Percentiles rank a stretch among this genome's conserved stretches.
These are phyloP conservation scores for Claviceps digitariae DNA, from an alignment of 2,329 filamentous ascomycete genomes.

Conservation along the genomic window DNA sequence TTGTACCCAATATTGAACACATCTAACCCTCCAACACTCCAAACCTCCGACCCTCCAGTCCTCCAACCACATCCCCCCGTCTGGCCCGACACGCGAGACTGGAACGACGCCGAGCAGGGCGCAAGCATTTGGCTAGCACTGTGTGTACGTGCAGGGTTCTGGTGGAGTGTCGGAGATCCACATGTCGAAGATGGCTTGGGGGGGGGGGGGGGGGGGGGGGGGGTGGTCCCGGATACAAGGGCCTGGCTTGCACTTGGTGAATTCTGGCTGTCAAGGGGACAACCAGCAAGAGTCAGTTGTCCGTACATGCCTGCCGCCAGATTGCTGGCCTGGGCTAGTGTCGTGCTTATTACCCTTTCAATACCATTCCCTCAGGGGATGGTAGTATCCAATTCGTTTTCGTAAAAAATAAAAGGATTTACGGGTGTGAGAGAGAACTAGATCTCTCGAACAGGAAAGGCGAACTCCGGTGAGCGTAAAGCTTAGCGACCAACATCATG, in stretches of 20 bases:
- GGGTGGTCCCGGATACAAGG: background rate
- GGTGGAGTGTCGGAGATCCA: background rate
- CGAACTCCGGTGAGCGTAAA: background rate
- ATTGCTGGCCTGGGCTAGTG: background rate
- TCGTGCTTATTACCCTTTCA: background rate
- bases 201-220: background rate
- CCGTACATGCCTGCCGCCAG: background rate
- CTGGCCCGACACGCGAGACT: background rate
- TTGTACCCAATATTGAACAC: background rate
- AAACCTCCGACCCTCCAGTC: background rate
- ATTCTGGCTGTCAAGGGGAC: background rate
- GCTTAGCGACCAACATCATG: too few species aligned
- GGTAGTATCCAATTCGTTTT: background rate
- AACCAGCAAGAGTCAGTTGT: background rate
- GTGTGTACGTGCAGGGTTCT: background rate
- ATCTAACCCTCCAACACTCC: too few species aligned
- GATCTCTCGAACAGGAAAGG: background rate
- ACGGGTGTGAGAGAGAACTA: background rate
- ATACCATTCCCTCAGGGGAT: background rate
- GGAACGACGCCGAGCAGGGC: background rate
- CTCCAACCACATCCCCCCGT: background rate
- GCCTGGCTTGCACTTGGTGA: background rate
- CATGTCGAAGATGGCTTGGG: background rate
- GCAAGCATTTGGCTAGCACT: background rate
- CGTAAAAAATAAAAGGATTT: background rate